Conservation (phyloP, 2,329 filamentous ascomycete species). For the Torrubiella hemipterigena region DNA sequence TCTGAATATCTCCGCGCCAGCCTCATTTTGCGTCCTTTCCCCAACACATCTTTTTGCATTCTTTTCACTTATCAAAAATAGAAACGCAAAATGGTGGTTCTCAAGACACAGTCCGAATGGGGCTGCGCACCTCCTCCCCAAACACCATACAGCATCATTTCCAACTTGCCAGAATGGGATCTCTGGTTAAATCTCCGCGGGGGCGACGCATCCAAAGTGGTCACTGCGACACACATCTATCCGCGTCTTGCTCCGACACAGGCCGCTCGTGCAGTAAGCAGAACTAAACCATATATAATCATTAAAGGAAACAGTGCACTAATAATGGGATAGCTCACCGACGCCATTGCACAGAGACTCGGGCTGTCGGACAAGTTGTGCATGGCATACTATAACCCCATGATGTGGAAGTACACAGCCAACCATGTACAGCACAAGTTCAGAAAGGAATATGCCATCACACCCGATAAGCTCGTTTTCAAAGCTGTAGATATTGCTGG, state of each 20-base stretch:
- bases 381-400: conserved; percentile 19
- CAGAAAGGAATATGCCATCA: conserved; percentile 22
- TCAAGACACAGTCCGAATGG: conserved; percentile 24
- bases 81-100: conserved; percentile 16
- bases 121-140: conserved; percentile 35
- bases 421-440: conserved; percentile 19
- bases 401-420: conserved; percentile 16
- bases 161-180: conserved; percentile 32
- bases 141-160: conserved; percentile 32
- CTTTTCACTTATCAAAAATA: no score
- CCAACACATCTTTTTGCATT: no score
- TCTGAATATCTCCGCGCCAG: no score
- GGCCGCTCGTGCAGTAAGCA: conserved; percentile 18
- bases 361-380: conserved; percentile 14
- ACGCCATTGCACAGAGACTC: conserved; percentile 19
- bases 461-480: conserved; percentile 20
- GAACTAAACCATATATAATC: no score
- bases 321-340: conserved; percentile 19
- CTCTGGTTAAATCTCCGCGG: conserved; percentile 24
- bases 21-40: no score
- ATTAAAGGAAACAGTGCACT: no score
- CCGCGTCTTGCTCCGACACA: conserved; percentile 33
- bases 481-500: conserved; percentile 27
- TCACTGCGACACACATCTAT: conserved; percentile 28
- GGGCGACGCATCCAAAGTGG: conserved; percentile 23